A percentile compares a stretch with the other conserved stretches of the same genome.
Evolutionary conservation across 352 stramenopile genomes (phyloP).

Genomic region (Phytopythium montanum): DNA sequence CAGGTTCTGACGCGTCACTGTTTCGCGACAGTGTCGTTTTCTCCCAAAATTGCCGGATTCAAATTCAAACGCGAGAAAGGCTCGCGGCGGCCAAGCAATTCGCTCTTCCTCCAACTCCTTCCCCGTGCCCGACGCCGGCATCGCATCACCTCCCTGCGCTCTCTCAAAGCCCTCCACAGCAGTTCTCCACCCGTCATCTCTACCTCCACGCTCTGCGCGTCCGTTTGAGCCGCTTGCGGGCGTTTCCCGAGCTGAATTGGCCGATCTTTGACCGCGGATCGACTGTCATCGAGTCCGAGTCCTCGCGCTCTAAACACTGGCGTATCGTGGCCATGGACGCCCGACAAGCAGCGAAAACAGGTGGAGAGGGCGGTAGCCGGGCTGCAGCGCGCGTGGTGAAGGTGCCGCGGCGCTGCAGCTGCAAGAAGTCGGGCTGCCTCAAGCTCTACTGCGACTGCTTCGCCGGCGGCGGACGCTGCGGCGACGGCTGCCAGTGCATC

Average conservation of each 20-base stretch:
- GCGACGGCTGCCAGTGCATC: constrained; percentile 67
- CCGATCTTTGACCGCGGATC: neutral
- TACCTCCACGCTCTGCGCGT: neutral
- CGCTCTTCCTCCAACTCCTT: neutral
- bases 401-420: constrained; percentile 85
- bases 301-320: neutral
- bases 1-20: neutral
- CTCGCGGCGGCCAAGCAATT: constrained; percentile 10
- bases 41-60: constrained; percentile 12
- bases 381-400: neutral
- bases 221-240: neutral
- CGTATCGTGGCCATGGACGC: neutral
- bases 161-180: neutral
- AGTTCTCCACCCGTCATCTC: neutral
- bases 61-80: constrained; percentile 27
- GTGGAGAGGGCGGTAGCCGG: neutral
- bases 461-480: constrained; percentile 42
- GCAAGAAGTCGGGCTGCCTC: constrained; percentile 95
- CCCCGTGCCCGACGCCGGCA: neutral
- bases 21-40: constrained; percentile 2
- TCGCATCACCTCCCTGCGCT: neutral
- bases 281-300: neutral
- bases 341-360: neutral
- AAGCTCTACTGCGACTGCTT: constrained; percentile 93
- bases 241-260: neutral